phyloP scores from a whole-genome alignment of 768 basidiomycete species.

The Candolleomyces eurysporus region DNA sequence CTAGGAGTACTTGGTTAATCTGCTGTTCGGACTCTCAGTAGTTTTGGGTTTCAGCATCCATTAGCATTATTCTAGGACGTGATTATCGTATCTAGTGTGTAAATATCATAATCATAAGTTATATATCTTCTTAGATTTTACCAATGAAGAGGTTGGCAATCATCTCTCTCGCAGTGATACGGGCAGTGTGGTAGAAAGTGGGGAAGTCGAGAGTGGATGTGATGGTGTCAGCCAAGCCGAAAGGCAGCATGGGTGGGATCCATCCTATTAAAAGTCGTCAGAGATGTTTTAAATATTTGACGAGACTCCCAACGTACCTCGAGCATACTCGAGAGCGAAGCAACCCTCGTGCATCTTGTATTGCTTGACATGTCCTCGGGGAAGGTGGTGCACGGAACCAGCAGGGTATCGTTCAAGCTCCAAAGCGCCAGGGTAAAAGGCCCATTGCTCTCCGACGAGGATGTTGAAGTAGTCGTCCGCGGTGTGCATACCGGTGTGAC shows the following conservation, averaged over 20 bases:
- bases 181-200: constrained; percentile 74
- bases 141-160: constrained; percentile 76
- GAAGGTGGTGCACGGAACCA: constrained; percentile 83
- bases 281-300: neutral
- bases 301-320: constrained; percentile 52
- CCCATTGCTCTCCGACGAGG: constrained; percentile 92
- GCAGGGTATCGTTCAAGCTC: constrained; percentile 83
- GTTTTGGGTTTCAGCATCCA: too few species aligned
- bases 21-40: too few species aligned
- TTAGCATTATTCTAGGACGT: too few species aligned
- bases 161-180: constrained; percentile 83
- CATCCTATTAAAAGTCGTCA: constrained; percentile 59
- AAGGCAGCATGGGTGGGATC: constrained; percentile 96
- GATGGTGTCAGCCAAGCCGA: constrained; percentile 84
- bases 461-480: constrained; percentile 99
- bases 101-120: neutral
- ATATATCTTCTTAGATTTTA: constrained; percentile 63
- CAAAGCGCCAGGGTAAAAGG: constrained; percentile 77
- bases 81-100: neutral
- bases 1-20: too few species aligned
- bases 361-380: constrained; percentile 85
- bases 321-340: constrained; percentile 93
- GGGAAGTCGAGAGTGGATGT: constrained; percentile 87
- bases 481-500: constrained; percentile 90
- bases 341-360: constrained; percentile 98